These are phyloP conservation scores for Talaromyces verruculosus DNA, from an alignment of 2,329 filamentous ascomycete genomes.

Conservation along the genomic window DNA sequence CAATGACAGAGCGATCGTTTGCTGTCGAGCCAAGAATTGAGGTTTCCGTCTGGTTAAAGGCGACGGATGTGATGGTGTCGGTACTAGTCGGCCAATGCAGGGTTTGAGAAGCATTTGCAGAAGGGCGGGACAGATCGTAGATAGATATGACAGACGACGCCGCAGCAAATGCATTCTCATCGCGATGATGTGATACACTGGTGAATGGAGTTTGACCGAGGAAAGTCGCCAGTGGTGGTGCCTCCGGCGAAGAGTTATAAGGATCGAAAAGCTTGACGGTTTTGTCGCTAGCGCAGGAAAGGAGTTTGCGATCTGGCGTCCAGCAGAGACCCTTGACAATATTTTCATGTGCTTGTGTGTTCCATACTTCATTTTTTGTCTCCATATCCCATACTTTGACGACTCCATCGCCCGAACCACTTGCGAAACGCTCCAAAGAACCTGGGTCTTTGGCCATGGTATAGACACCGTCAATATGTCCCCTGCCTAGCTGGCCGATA, in stretches of 20 bases:
- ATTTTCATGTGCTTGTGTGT: constrained; percentile 82
- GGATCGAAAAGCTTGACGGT: constrained; percentile 91
- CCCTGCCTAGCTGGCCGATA: constrained; percentile 78
- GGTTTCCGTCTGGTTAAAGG: constrained; percentile 93
- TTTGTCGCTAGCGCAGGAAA: constrained; percentile 83
- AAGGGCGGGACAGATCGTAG: constrained; percentile 81
- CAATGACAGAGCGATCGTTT: constrained; percentile 79
- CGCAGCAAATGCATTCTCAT: constrained; percentile 72
- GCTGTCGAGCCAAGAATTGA: constrained; percentile 83
- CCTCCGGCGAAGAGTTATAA: constrained; percentile 67
- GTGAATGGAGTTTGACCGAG: constrained; percentile 82
- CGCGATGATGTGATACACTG: constrained; percentile 77
- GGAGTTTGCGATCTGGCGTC: constrained; percentile 78
- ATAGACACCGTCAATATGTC: constrained; percentile 90
- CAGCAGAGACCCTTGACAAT: constrained; percentile 89
- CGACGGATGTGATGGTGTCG: constrained; percentile 84
- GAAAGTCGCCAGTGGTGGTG: constrained; percentile 78
- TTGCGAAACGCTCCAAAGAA: constrained; percentile 72
- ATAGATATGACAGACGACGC: constrained; percentile 77
- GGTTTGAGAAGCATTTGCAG: constrained; percentile 73
- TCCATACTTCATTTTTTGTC: constrained; percentile 71
- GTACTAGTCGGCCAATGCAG: constrained; percentile 83
- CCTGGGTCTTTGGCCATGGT: constrained; percentile 76
- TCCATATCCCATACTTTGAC: constrained; percentile 90
- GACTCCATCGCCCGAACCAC: constrained; percentile 85